Base-by-base conservation (phyloP, 1,139 yeast species). In the Debaryomyces psychrophilus region DNA sequence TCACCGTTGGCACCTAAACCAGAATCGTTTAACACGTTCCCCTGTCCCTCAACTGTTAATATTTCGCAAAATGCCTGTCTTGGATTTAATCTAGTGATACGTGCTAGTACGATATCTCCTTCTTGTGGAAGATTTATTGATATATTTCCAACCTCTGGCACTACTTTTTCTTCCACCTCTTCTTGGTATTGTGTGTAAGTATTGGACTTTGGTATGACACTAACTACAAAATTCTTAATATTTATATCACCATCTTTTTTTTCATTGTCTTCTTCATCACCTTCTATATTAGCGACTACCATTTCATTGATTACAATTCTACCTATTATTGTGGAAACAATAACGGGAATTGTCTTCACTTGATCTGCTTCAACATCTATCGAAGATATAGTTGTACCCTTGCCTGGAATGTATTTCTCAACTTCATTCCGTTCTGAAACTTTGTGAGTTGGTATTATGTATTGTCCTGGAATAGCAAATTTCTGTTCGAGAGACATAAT, bases 21-120 rank as follows among this genome's bases (percentile, higher is more conserved):
- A 31, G 81, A 71, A 56, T 88, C 95, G 25, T 77, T 68, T 14
- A 80, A 60, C 5, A 81, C 76, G 49, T 81, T 80, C 2, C 85
- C 87, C 41, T 71, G 69, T 22, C 81, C 81, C 55, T 90, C 96
- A 6, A 90, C 86, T 2, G 90, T 87, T 39, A 93, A 64, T 36
- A 93, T 88, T 58, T 90, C 97, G 44, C 90, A 86, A 59, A 76
- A 79, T 3, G 95, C 96, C 64, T 92, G 95, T 51, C 79, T 81
- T 20, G 77, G 69, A 14, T 79, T 76, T 40, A 93, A 77, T 55
- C 85, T 79, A 14, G 86, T 83, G 23, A 93, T 87, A 45, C 83
- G 76, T 0, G 90, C 90, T 20, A 93, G 70, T 2, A 95, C 97
- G 11, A 85, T 66, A 62, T 92, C 97, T 37, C 89, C 87, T 53